Evolutionary conservation across 2,329 filamentous ascomycete genomes (phyloP), one percentile per base, ranked within the genome.

Genomic region (Polychaeton citri): DNA sequence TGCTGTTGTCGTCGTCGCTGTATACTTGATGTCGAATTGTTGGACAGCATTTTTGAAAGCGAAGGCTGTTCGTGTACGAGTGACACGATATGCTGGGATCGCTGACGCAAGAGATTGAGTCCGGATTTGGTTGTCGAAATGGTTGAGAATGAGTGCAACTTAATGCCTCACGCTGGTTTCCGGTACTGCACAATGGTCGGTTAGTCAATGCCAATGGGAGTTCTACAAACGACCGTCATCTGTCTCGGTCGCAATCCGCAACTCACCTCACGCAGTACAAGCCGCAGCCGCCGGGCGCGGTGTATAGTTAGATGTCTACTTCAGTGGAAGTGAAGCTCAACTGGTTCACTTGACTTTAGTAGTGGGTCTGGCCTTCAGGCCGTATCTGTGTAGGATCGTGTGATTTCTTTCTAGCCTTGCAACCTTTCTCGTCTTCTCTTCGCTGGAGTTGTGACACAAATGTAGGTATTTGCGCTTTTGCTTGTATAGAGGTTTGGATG

Each of bases 181-280:
- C 48, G 52, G 45, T 46, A 47, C 51, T 50, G 38, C 40, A 19
- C 26, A 31, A 15, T 13, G 21, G 19, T n/a, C n/a, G n/a, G n/a
- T n/a, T n/a, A n/a, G n/a, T n/a, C n/a, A n/a, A n/a, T n/a, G n/a
- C n/a, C n/a, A n/a, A n/a, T n/a, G n/a, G n/a, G n/a, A n/a, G n/a
- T n/a, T n/a, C n/a, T n/a, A n/a, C n/a, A n/a, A n/a, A n/a, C n/a
- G n/a, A n/a, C n/a, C n/a, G n/a, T n/a, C n/a, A n/a, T n/a, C n/a
- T n/a, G 7, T 28, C 24, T 5, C 7, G 4, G 5, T 15, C 12
- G 24, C 3, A 15, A 3, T 4, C 13, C 9, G 13, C 30, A 17
- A 52, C 62, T 53, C 62, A 85, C 81, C 79, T 86, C 79, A 78
- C 79, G 78, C 79, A 84, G 76, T 72, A 76, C 78, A 80, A 82